Conservation (phyloP, 148 eudicot genomes). For the Salicornia ramosissima region DNA sequence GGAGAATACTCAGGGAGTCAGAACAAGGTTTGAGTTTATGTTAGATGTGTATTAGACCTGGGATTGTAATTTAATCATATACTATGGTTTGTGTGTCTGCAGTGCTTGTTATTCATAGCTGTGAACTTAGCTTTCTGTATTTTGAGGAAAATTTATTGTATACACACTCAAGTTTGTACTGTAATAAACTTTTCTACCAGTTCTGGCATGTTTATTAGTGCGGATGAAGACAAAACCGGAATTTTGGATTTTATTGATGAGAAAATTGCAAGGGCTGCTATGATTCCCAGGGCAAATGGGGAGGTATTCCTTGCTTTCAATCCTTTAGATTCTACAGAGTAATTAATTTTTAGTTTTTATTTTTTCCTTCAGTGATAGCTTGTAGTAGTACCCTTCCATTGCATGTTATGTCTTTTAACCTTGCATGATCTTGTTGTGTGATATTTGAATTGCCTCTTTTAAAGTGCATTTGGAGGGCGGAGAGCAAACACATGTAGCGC, state of each 20-base stretch:
- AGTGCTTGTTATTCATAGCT: neutral
- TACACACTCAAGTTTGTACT: slow-evolving; percentile 5
- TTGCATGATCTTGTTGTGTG: neutral
- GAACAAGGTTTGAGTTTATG: slow-evolving; percentile 58
- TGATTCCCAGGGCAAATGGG: slow-evolving; percentile 76
- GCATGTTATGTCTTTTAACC: neutral
- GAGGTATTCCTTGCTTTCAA: slow-evolving; percentile 52
- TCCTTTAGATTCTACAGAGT: slow-evolving; percentile 13
- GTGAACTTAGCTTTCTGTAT: neutral
- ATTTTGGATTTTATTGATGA: slow-evolving; percentile 68
- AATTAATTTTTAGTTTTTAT: neutral
- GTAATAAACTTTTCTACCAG: slow-evolving; percentile 30
- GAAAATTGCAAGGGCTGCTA: slow-evolving; percentile 81
- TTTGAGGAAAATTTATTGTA: neutral
- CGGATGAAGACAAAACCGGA: slow-evolving; percentile 87
- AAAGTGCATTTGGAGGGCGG: neutral
- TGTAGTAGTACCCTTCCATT: neutral
- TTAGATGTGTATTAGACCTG: slow-evolving; percentile 18
- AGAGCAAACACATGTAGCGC: neutral
- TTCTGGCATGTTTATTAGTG: slow-evolving; percentile 83
- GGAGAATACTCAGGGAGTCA: slow-evolving; percentile 62
- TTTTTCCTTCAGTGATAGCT: neutral
- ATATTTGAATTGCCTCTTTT: neutral
- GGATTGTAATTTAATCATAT: neutral
- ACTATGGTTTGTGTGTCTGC: neutral